Percentiles rank a stretch among this genome's conserved stretches.
Conservation (phyloP, 148 eudicot species). For the Amaranthus palmeri region DNA sequence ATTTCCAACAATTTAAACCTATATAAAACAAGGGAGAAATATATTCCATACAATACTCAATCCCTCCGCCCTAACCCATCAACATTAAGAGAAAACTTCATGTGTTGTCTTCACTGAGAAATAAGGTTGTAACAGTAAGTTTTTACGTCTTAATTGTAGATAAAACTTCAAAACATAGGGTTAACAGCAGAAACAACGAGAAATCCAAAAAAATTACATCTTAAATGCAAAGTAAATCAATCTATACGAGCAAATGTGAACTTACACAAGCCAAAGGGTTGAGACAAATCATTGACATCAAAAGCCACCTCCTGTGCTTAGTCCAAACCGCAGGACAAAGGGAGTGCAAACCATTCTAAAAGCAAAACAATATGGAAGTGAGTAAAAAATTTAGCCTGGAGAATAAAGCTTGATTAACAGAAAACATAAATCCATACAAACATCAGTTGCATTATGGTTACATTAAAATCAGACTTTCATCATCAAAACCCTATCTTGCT, state of each 20-base stretch:
- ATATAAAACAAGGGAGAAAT: background rate
- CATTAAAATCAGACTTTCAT: background rate
- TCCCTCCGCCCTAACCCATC: background rate
- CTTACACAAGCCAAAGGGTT: slow-evolving; percentile 94
- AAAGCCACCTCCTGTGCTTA: slow-evolving; percentile 93
- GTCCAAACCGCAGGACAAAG: slow-evolving; percentile 98
- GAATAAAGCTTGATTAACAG: background rate
- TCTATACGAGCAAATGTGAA: slow-evolving; percentile 10
- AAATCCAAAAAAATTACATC: background rate
- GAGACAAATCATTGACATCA: slow-evolving; percentile 98
- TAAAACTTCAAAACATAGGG: too few relatives aligned
- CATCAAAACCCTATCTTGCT: too few relatives aligned
- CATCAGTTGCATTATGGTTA: background rate
- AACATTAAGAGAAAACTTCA: background rate
- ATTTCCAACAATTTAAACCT: background rate
- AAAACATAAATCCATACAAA: slow-evolving; percentile 8
- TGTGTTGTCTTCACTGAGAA: background rate
- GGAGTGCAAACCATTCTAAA: slow-evolving; percentile 86
- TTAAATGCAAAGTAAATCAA: background rate
- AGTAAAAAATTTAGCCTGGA: background rate
- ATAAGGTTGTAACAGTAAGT: too few relatives aligned
- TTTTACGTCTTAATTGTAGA: too few relatives aligned
- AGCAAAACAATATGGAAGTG: slow-evolving; percentile 14
- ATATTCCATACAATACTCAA: background rate
- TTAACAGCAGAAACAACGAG: background rate